Evolutionary conservation across 768 basidiomycete genomes (phyloP), one percentile per base, ranked within the genome.

Genomic region (Baorangia bicolor): DNA sequence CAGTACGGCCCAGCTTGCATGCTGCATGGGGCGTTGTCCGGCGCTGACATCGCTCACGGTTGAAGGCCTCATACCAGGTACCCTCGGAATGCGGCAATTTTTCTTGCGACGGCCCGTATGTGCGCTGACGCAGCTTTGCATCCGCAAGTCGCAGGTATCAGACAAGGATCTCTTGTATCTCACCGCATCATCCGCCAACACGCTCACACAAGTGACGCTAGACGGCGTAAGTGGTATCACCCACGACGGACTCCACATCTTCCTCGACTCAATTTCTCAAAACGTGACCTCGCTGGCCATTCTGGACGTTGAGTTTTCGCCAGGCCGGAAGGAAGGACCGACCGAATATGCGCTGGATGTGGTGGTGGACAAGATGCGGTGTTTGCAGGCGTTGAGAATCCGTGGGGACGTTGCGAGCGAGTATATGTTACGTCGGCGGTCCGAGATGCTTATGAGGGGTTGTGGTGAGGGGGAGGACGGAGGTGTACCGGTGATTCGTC

Each of bases 91-190:
- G 12, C 3, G 23, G 1, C 45, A 25, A 1, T 2, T 18, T n/a
- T 35, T 42, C 13, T 23, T 51, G 6, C 53, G 12, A 31, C 38
- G 28, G 7, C 58, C 54, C 11, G 25, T 35, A 2, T 60, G 58
- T 20, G 31, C 56, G 5, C 39, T 60, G 31, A 33, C 38, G 11
- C 37, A 46, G 0, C 31, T 60, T 10, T 37, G 34, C 14, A 14
- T 60, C 20, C 20, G 21, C 10, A 0, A 13, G 5, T 10, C 44
- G 16, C 0, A 13, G 23, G 12, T 60, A 16, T 39, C 47, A 6
- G 47, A 49, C 47, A 23, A 18, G 38, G 51, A 57, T 12, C 56
- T 53, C 21, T 21, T 37, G 12, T 42, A 40, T 10, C 31, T 58
- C 27, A 40, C 48, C 5, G 48, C 56, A 2, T 45, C 50, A 8